These are phyloP conservation scores for Fusarium protoensiforme DNA, from an alignment of 2,329 filamentous ascomycete genomes.

Conservation along the genomic window DNA sequence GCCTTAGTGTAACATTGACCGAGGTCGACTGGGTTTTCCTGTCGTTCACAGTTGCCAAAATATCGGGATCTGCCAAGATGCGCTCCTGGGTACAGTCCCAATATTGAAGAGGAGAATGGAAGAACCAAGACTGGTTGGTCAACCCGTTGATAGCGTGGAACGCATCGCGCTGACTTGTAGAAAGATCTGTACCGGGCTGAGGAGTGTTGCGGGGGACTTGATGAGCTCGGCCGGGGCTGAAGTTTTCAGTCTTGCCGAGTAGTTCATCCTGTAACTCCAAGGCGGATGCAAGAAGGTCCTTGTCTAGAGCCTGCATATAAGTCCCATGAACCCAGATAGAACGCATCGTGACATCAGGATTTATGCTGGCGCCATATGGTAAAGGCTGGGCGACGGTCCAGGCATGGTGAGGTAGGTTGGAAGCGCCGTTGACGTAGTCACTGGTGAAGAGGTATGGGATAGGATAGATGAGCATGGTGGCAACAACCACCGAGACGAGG, in stretches of 20 bases:
- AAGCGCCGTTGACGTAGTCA: slow-evolving; percentile 76
- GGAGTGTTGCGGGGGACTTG: slow-evolving; percentile 42
- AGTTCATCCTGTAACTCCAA: slow-evolving; percentile 77
- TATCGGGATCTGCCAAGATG: slow-evolving; percentile 70
- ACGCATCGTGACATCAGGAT: slow-evolving; percentile 81
- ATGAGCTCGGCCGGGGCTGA: slow-evolving; percentile 58
- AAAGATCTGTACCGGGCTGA: slow-evolving; percentile 51
- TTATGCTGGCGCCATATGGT: slow-evolving; percentile 59
- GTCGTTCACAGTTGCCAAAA: slow-evolving; percentile 76
- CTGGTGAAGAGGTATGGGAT: slow-evolving; percentile 80
- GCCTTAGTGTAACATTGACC: slow-evolving; percentile 79
- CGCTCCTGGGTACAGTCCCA: slow-evolving; percentile 75
- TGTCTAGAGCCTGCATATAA: slow-evolving; percentile 80
- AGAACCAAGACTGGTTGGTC: slow-evolving; percentile 76
- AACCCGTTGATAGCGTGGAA: slow-evolving; percentile 70
- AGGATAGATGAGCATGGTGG: slow-evolving; percentile 77
- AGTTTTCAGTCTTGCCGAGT: slow-evolving; percentile 69
- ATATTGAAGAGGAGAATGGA: slow-evolving; percentile 85
- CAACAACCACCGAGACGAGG: slow-evolving; percentile 77
- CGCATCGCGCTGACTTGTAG: slow-evolving; percentile 60
- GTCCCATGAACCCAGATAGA: slow-evolving; percentile 85
- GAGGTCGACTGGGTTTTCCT: slow-evolving; percentile 70
- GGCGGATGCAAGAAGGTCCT: slow-evolving; percentile 72
- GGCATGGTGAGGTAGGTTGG: slow-evolving; percentile 80
- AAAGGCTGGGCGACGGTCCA: slow-evolving; percentile 81